phyloP scores from a whole-genome alignment of 2,329 filamentous ascomycete species.

The Botryosphaeria dothidea region DNA sequence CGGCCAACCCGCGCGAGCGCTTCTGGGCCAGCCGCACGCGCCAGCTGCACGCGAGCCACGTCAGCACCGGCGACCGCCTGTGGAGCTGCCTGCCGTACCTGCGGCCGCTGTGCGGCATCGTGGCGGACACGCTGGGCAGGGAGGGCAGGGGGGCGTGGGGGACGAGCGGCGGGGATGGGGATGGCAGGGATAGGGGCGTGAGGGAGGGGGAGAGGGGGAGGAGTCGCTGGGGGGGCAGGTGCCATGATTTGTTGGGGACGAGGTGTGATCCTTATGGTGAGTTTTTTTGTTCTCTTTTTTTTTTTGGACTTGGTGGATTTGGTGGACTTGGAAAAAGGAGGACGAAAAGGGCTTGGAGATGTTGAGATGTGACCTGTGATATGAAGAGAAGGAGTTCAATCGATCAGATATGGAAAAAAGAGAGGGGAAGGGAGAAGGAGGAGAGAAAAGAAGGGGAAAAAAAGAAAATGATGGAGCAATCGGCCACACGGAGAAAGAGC shows the following conservation, averaged over 20 bases:
- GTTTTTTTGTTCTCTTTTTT: conserved; percentile 19
- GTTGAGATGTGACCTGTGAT: not conserved
- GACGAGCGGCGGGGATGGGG: conserved; percentile 31
- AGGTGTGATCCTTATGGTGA: conserved; percentile 77
- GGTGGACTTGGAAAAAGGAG: too few relatives aligned
- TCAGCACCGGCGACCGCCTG: conserved; percentile 69
- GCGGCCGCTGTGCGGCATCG: conserved; percentile 71
- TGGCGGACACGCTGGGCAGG: conserved; percentile 60
- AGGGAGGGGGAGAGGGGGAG: conserved; percentile 47
- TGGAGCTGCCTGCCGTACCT: conserved; percentile 80
- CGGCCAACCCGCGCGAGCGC: conserved; percentile 72
- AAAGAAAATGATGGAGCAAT: too few relatives aligned
- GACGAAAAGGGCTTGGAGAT: too few relatives aligned
- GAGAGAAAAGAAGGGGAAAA: too few relatives aligned
- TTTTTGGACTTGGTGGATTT: not conserved
- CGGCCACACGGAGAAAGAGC: too few relatives aligned
- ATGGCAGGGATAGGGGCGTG: not conserved
- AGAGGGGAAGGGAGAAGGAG: too few relatives aligned
- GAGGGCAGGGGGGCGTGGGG: conserved; percentile 52
- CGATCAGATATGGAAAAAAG: too few relatives aligned
- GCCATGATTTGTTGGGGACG: conserved; percentile 78
- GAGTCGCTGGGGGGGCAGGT: conserved; percentile 66
- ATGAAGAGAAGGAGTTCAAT: too few relatives aligned
- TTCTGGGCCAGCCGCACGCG: conserved; percentile 81
- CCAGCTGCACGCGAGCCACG: conserved; percentile 76